Evolutionary conservation across 495 filamentous ascomycete genomes (phyloP).

Genomic region (Trichoderma gamsii): DNA sequence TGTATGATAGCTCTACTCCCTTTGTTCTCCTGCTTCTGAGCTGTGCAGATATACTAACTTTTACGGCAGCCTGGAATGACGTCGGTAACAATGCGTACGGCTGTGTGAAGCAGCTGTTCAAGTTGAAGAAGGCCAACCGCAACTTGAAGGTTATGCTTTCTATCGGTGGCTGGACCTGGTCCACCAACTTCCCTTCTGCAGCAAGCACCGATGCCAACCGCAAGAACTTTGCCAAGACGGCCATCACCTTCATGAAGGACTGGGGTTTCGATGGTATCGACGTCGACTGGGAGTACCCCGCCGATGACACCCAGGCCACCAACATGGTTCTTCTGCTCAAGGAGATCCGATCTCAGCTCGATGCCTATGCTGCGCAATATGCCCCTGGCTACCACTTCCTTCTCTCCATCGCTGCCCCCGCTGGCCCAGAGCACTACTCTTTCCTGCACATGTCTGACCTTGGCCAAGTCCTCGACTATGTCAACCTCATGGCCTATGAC

Average conservation of each 20-base stretch:
- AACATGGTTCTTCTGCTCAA: slow-evolving; percentile 69
- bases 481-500: slow-evolving; percentile 82
- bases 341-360: slow-evolving; percentile 57
- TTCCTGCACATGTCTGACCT: slow-evolving; percentile 61
- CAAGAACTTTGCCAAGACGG: slow-evolving; percentile 57
- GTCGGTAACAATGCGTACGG: slow-evolving; percentile 66
- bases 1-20: slow-evolving; percentile 26
- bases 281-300: slow-evolving; percentile 52
- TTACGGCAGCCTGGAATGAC: slow-evolving; percentile 38
- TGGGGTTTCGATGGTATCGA: slow-evolving; percentile 46
- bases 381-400: slow-evolving; percentile 55
- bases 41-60: slow-evolving; percentile 18
- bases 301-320: slow-evolving; percentile 52
- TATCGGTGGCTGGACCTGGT: slow-evolving; percentile 90
- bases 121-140: slow-evolving; percentile 77
- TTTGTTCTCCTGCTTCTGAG: neutral
- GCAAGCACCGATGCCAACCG: slow-evolving; percentile 50
- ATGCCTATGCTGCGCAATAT: slow-evolving; percentile 51
- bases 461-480: slow-evolving; percentile 68
- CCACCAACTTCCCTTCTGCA: slow-evolving; percentile 66
- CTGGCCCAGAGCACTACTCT: slow-evolving; percentile 58
- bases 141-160: slow-evolving; percentile 81
- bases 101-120: slow-evolving; percentile 78
- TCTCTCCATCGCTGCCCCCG: slow-evolving; percentile 64
- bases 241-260: slow-evolving; percentile 61